phyloP scores from a whole-genome alignment of 2,329 filamentous ascomycete species.

The Tetracladium maxilliforme region DNA sequence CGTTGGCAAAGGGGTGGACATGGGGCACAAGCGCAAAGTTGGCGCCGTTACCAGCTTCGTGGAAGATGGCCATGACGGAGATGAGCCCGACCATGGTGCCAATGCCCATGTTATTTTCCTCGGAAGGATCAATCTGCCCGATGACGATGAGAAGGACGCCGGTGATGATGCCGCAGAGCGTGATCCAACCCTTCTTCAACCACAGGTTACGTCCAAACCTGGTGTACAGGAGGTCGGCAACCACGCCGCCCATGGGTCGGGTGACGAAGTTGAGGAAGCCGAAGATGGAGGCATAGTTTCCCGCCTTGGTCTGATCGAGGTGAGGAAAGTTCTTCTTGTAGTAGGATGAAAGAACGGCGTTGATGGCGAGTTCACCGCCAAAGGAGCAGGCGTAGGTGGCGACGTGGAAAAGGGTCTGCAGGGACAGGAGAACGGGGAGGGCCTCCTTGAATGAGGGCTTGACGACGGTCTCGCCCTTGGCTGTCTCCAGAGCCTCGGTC shows the following conservation, averaged over 20 bases:
- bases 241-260: conserved; percentile 48
- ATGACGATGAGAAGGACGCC: conserved; percentile 48
- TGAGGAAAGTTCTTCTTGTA: conserved; percentile 43
- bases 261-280: conserved; percentile 58
- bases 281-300: conserved; percentile 58
- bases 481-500: conserved; percentile 36
- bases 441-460: conserved; percentile 40
- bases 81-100: conserved; percentile 63
- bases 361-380: conserved; percentile 47
- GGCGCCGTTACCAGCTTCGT: conserved; percentile 73
- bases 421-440: conserved; percentile 28
- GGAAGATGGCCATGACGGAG: conserved; percentile 64
- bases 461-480: conserved; percentile 32
- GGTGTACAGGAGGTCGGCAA: conserved; percentile 24
- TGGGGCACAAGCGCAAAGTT: conserved; percentile 82
- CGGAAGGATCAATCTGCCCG: conserved; percentile 45
- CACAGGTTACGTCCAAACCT: conserved; percentile 37
- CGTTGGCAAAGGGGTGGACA: conserved; percentile 67
- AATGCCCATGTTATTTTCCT: no score
- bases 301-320: conserved; percentile 38
- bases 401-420: conserved; percentile 38
- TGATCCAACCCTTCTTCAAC: conserved; percentile 49
- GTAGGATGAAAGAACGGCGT: conserved; percentile 42
- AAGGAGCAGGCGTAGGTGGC: conserved; percentile 49
- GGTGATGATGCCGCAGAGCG: conserved; percentile 36